Percentiles rank a stretch among this genome's conserved stretches.
Conservation (phyloP, 2,329 filamentous ascomycete genomes). For the Exophiala dermatitidis region DNA sequence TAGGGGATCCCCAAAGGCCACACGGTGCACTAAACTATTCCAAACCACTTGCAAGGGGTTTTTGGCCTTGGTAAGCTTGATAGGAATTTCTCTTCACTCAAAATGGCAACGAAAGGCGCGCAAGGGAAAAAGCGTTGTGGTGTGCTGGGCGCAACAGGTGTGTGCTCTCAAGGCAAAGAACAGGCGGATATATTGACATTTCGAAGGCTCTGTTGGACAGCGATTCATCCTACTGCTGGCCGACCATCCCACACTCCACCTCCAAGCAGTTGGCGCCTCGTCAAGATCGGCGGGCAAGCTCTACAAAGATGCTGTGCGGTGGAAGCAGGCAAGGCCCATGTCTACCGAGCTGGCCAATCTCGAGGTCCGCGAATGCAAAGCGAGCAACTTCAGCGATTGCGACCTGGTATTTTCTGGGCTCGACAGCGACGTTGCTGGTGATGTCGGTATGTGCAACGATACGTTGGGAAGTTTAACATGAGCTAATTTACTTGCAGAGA, state of each 20-base stretch:
- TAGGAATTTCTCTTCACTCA: background rate
- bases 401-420: conserved; percentile 90
- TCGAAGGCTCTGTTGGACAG: conserved; percentile 75
- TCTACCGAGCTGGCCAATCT: conserved; percentile 67
- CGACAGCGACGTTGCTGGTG: conserved; percentile 85
- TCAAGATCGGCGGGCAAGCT: conserved; percentile 84
- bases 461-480: background rate
- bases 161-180: background rate
- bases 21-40: too few species aligned
- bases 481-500: conserved; percentile 50
- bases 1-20: too few species aligned
- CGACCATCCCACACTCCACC: conserved; percentile 75
- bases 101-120: conserved; percentile 1
- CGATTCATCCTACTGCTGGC: conserved; percentile 89
- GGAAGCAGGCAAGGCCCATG: conserved; percentile 88
- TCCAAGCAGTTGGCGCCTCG: conserved; percentile 85
- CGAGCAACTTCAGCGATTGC: conserved; percentile 78
- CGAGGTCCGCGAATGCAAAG: conserved; percentile 75
- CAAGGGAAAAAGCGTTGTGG: conserved; percentile 23
- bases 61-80: too few species aligned
- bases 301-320: conserved; percentile 87
- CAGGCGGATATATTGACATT: background rate
- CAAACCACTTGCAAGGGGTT: too few species aligned
- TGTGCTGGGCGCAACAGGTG: conserved; percentile 25
- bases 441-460: conserved; percentile 59